phyloP scores from a whole-genome alignment of 441 rosid species.

The Sinapis alba region DNA sequence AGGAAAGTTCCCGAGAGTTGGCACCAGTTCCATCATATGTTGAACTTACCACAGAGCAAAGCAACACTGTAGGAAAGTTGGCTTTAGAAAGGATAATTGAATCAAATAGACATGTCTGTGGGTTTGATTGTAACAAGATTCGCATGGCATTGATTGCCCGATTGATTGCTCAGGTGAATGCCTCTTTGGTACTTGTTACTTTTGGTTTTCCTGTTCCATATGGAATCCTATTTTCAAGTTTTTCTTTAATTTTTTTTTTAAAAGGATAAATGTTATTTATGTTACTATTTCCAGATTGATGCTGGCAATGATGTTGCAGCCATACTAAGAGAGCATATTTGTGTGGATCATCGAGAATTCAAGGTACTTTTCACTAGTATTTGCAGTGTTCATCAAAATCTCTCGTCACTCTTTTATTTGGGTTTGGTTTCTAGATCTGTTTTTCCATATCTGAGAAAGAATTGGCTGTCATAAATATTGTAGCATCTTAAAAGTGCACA shows the following conservation, averaged over 20 bases:
- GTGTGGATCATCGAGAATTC: slow-evolving; percentile 71
- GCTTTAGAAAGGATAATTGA: slow-evolving; percentile 80
- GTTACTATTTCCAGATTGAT: slow-evolving; percentile 63
- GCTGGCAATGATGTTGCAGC: slow-evolving; percentile 71
- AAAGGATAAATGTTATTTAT: slow-evolving; percentile 16
- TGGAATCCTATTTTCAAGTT: slow-evolving; percentile 16
- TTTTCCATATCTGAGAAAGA: slow-evolving; percentile 16
- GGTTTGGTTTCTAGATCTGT: slow-evolving; percentile 13
- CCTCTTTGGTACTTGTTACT: slow-evolving; percentile 26
- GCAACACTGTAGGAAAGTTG: slow-evolving; percentile 55
- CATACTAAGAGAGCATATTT: slow-evolving; percentile 77
- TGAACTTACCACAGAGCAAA: slow-evolving; percentile 75
- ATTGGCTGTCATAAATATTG: slow-evolving; percentile 16
- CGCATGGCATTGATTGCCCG: slow-evolving; percentile 87
- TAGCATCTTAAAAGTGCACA: slow-evolving; percentile 6
- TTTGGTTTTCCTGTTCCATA: slow-evolving; percentile 14
- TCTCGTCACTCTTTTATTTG: slow-evolving; percentile 3
- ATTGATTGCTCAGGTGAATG: slow-evolving; percentile 82
- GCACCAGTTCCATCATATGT: slow-evolving; percentile 72
- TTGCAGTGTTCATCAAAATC: slow-evolving; percentile 18
- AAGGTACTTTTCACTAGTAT: slow-evolving; percentile 61
- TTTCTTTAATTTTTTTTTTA: neutral
- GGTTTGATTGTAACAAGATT: slow-evolving; percentile 55
- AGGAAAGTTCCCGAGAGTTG: slow-evolving; percentile 74
- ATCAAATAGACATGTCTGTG: slow-evolving; percentile 65